Evolutionary conservation across 176 grass and related monocot genomes (phyloP).

Genomic region (Cenchrus americanus): DNA sequence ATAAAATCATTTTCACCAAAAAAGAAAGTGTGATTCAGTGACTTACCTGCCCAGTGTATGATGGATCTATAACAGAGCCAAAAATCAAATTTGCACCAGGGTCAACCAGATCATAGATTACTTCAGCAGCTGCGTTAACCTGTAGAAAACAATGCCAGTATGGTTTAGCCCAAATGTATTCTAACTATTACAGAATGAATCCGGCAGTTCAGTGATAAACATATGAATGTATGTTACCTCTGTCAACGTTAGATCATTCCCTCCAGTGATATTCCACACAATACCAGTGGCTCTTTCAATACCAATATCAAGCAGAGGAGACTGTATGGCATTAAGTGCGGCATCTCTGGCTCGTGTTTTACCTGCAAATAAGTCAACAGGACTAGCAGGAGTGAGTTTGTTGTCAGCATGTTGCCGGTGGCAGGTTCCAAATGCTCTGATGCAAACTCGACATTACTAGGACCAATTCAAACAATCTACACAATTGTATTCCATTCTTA

Average conservation of each 20-base stretch:
- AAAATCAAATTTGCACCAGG: constrained; percentile 96
- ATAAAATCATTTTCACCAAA: background rate
- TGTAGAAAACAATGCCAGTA: constrained; percentile 34
- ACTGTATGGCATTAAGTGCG: constrained; percentile 87
- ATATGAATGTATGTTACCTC: constrained; percentile 50
- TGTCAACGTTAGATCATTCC: constrained; percentile 80
- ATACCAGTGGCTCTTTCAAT: constrained; percentile 90
- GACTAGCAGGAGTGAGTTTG: background rate
- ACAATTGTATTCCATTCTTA: background rate
- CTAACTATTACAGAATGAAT: constrained; percentile 1
- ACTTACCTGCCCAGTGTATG: constrained; percentile 88
- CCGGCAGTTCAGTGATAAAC: background rate
- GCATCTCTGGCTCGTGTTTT: constrained; percentile 90
- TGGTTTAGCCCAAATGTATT: background rate
- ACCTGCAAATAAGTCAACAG: constrained; percentile 50
- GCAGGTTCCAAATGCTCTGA: background rate
- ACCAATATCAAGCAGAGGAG: constrained; percentile 85
- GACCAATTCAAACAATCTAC: background rate
- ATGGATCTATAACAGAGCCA: constrained; percentile 85
- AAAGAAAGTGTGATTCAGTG: background rate
- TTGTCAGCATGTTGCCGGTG: background rate
- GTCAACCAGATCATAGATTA: constrained; percentile 96
- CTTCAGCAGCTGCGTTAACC: constrained; percentile 92
- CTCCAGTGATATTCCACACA: constrained; percentile 93
- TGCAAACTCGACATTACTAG: background rate